Evolutionary conservation across 2,329 filamentous ascomycete genomes (phyloP).

Genomic region (Diaporthe vexans): DNA sequence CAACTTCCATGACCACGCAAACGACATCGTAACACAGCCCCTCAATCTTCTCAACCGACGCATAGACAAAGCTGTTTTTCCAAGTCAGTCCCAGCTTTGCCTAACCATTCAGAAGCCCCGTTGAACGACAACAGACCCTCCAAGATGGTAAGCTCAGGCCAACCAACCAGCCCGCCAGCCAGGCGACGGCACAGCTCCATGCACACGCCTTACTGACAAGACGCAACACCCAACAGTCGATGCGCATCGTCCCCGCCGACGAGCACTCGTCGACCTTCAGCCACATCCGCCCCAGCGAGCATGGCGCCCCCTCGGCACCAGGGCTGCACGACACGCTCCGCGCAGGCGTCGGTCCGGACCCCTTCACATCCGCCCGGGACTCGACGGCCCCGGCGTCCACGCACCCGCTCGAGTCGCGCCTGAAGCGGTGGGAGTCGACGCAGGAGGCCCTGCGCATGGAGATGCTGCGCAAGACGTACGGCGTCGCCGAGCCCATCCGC

Average conservation of each 20-base stretch:
- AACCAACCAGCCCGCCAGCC: background rate
- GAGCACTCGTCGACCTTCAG: constrained; percentile 75
- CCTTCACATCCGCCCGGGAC: constrained; percentile 60
- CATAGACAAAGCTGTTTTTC: background rate
- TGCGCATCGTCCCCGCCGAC: constrained; percentile 87
- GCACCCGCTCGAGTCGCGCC: constrained; percentile 93
- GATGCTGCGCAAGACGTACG: constrained; percentile 86
- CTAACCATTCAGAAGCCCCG: constrained; percentile 18
- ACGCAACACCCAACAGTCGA: constrained; percentile 69
- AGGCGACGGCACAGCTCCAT: constrained; percentile 28
- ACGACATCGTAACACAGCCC: background rate
- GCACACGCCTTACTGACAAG: constrained; percentile 41
- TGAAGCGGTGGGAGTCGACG: constrained; percentile 90
- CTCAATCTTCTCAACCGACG: background rate
- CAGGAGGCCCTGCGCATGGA: constrained; percentile 92
- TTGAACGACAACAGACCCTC: constrained; percentile 42
- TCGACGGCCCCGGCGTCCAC: constrained; percentile 69
- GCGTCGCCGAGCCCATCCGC: constrained; percentile 91
- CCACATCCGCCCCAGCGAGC: constrained; percentile 69
- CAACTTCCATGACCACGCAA: constrained; percentile 32
- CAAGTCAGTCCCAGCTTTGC: background rate
- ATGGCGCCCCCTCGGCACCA: constrained; percentile 88
- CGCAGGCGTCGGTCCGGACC: constrained; percentile 79
- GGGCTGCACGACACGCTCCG: constrained; percentile 96
- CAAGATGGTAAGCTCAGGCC: constrained; percentile 63